A percentile compares a stretch with the other conserved stretches of the same genome.
Evolutionary conservation across 495 filamentous ascomycete species (phyloP).

Genomic region (Terfezia claveryi): DNA sequence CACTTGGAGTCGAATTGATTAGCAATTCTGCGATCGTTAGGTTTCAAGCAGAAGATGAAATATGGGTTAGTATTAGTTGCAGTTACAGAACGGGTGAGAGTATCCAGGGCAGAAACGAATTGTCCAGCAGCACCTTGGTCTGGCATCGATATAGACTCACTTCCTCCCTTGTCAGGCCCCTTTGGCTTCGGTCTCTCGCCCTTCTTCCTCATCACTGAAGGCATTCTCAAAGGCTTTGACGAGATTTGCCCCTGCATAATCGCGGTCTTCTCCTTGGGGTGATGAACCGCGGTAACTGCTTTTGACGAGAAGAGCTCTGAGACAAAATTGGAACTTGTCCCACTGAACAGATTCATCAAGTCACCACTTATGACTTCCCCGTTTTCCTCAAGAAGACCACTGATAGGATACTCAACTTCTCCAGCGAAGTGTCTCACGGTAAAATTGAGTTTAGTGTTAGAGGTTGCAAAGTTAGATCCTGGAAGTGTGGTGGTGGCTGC

Average conservation of each 20-base stretch:
- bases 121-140: constrained; percentile 80
- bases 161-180: constrained; percentile 22
- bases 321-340: constrained; percentile 71
- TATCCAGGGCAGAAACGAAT: constrained; percentile 73
- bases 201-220: constrained; percentile 69
- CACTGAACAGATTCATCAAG: constrained; percentile 81
- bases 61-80: constrained; percentile 71
- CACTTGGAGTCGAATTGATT: constrained; percentile 99
- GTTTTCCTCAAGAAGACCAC: constrained; percentile 76
- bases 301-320: constrained; percentile 81
- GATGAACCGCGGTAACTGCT: constrained; percentile 67
- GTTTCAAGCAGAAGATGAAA: constrained; percentile 92
- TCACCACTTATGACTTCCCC: constrained; percentile 90
- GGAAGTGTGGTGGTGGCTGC: constrained; percentile 43
- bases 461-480: constrained; percentile 62
- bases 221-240: constrained; percentile 76
- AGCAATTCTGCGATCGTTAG: constrained; percentile 88
- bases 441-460: constrained; percentile 54
- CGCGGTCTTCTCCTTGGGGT: constrained; percentile 71
- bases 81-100: constrained; percentile 63
- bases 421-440: constrained; percentile 88
- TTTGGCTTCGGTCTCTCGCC: constrained; percentile 26
- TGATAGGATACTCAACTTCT: constrained; percentile 82
- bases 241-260: constrained; percentile 94
- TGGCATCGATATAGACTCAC: constrained; percentile 16